A percentile compares a stretch with the other conserved stretches of the same genome.
phyloP scores from a whole-genome alignment of 345 rosid species.

The Citrus trifoliata region DNA sequence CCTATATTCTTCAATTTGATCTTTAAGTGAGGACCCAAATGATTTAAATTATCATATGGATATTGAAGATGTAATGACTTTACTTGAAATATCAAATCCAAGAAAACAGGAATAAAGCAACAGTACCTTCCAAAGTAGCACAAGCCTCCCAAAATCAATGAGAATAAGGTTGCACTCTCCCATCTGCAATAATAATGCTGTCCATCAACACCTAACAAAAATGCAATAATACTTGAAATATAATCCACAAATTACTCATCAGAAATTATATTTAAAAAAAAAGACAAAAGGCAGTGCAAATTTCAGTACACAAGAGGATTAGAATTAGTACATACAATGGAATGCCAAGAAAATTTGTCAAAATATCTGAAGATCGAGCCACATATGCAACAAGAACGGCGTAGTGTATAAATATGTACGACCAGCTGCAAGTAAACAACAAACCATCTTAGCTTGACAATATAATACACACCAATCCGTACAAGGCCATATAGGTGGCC shows the following conservation, averaged over 20 bases:
- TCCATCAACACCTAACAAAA: constrained; percentile 29
- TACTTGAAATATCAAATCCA: neutral
- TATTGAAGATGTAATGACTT: neutral
- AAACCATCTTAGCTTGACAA: constrained; percentile 11
- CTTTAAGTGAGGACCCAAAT: neutral
- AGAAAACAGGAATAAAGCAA: neutral
- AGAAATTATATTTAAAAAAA: neutral
- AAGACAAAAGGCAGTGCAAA: neutral
- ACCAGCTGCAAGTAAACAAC: constrained; percentile 73
- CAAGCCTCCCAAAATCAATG: constrained; percentile 68
- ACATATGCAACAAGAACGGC: constrained; percentile 90
- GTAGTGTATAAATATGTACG: constrained; percentile 85
- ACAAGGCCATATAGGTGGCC: neutral
- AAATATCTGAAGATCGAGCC: constrained; percentile 91
- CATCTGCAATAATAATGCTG: constrained; percentile 69
- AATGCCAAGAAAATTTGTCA: constrained; percentile 68
- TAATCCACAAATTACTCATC: neutral
- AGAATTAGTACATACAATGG: constrained; percentile 54
- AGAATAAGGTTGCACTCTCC: constrained; percentile 77
- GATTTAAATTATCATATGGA: neutral
- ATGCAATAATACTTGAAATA: constrained; percentile 12
- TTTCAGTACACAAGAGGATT: neutral
- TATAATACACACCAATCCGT: neutral
- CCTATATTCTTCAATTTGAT: too few relatives aligned
- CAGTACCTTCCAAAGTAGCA: constrained; percentile 91